These are phyloP conservation scores for Gliomastix tumulicola DNA, from an alignment of 2,329 filamentous ascomycete species.

Conservation along the genomic window DNA sequence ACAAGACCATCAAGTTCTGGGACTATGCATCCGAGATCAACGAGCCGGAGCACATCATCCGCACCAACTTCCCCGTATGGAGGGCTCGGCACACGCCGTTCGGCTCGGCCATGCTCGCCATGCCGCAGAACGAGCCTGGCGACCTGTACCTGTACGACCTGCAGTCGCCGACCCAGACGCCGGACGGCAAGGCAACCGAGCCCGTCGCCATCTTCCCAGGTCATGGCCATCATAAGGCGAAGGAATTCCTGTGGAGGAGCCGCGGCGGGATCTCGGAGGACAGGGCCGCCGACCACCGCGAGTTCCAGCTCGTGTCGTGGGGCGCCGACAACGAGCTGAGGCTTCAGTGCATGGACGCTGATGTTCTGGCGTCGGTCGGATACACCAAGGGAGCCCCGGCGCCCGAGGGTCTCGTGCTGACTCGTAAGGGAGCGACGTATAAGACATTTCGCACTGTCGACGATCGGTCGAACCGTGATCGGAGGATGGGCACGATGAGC, in stretches of 20 bases:
- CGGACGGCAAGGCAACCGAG: slow-evolving; percentile 33
- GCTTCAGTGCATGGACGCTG: slow-evolving; percentile 64
- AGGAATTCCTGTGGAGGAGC: slow-evolving; percentile 85
- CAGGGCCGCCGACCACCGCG: slow-evolving; percentile 64
- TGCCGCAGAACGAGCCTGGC: slow-evolving; percentile 85
- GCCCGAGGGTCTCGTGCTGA: slow-evolving; percentile 60
- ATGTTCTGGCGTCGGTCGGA: slow-evolving; percentile 61
- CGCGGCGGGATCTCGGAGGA: slow-evolving; percentile 62
- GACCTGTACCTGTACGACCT: slow-evolving; percentile 80
- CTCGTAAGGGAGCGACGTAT: slow-evolving; percentile 78
- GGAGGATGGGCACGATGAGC: slow-evolving; percentile 54
- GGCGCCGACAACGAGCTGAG: slow-evolving; percentile 78
- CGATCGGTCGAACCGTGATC: slow-evolving; percentile 48
- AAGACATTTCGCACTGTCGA: slow-evolving; percentile 76
- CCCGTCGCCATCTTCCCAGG: slow-evolving; percentile 54
- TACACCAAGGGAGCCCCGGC: slow-evolving; percentile 63
- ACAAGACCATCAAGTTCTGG: slow-evolving; percentile 92
- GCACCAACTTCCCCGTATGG: slow-evolving; percentile 83
- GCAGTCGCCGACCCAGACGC: slow-evolving; percentile 34
- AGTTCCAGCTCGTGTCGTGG: slow-evolving; percentile 93
- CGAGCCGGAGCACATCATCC: slow-evolving; percentile 67
- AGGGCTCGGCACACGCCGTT: slow-evolving; percentile 88
- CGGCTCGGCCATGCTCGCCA: slow-evolving; percentile 75
- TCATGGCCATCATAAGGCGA: slow-evolving; percentile 63
- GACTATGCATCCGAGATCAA: slow-evolving; percentile 61